phyloP scores from a whole-genome alignment of 2,329 filamentous ascomycete species.

The Xylariaceae sp. region DNA sequence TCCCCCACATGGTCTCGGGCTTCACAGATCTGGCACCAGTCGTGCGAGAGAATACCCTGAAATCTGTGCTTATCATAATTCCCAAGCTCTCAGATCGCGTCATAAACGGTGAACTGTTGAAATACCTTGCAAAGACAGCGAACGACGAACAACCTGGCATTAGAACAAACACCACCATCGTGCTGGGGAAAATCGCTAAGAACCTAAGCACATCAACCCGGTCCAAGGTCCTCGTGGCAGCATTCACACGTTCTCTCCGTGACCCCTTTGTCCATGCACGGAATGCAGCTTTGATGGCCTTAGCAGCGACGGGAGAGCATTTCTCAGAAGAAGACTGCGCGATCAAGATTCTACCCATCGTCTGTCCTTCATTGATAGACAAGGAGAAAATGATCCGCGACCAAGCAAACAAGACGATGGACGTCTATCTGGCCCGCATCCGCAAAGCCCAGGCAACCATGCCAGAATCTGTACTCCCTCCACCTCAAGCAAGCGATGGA shows the following conservation, averaged over 20 bases:
- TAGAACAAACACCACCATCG: constrained; percentile 96
- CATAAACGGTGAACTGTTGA: constrained; percentile 89
- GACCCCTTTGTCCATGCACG: constrained; percentile 95
- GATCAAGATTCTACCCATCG: constrained; percentile 73
- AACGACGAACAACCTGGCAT: constrained; percentile 98
- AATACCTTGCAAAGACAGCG: constrained; percentile 88
- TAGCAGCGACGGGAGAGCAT: constrained; percentile 79
- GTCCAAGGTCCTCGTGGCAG: constrained; percentile 87
- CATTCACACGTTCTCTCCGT: constrained; percentile 82
- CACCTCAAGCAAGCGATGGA: constrained; percentile 52
- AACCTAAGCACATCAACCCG: constrained; percentile 76
- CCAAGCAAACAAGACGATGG: constrained; percentile 85
- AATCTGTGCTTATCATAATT: constrained; percentile 85
- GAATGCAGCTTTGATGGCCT: constrained; percentile 82
- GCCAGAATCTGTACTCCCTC: constrained; percentile 76
- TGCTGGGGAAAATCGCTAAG: constrained; percentile 91
- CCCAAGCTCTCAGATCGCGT: constrained; percentile 87
- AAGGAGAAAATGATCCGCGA: constrained; percentile 95
- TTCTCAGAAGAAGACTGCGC: constrained; percentile 92
- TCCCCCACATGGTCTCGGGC: constrained; percentile 92
- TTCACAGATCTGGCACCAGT: constrained; percentile 90
- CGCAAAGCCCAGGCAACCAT: constrained; percentile 72
- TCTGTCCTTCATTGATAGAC: constrained; percentile 84
- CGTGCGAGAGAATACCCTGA: constrained; percentile 92
- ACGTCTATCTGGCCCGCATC: constrained; percentile 78